Conservation (phyloP, 2,329 filamentous ascomycete genomes). For the Aspergillus aculeatus region DNA sequence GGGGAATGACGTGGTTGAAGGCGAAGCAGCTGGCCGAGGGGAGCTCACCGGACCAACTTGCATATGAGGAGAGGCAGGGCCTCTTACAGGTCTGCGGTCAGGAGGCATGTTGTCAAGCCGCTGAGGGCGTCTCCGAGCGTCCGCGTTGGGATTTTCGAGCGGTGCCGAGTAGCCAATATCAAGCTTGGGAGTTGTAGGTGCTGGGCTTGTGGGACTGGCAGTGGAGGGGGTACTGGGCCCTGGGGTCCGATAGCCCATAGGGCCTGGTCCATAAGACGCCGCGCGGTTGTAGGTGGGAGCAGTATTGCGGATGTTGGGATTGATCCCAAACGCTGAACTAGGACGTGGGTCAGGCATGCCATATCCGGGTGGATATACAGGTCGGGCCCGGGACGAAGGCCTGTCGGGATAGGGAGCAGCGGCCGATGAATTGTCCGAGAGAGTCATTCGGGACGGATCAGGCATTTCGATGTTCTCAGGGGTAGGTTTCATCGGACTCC, state of each 20-base stretch:
- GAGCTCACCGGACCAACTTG: conserved; percentile 19
- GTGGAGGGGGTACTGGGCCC: conserved; percentile 33
- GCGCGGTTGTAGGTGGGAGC: conserved; percentile 37
- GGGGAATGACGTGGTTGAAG: conserved; percentile 33
- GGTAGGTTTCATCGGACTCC: conserved; percentile 40
- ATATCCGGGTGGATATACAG: conserved; percentile 32
- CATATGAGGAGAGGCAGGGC: conserved; percentile 27
- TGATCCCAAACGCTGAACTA: conserved; percentile 50
- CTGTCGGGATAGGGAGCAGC: conserved; percentile 46
- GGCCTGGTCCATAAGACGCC: conserved; percentile 32
- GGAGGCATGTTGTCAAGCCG: conserved; percentile 28
- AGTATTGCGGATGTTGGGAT: conserved; percentile 47
- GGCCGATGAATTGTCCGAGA: conserved; percentile 35
- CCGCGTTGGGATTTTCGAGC: conserved; percentile 37
- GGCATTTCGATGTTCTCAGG: conserved; percentile 49
- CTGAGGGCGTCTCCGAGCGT: conserved; percentile 31
- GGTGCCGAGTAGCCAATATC: conserved; percentile 51
- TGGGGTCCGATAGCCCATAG: conserved; percentile 36
- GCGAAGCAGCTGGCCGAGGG: conserved; percentile 28
- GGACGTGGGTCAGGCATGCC: conserved; percentile 41
- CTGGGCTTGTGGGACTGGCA: conserved; percentile 32
- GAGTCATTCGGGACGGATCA: conserved; percentile 46
- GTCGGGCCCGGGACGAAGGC: conserved; percentile 33
- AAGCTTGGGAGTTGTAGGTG: conserved; percentile 36
- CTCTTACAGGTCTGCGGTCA: conserved; percentile 33